These are phyloP conservation scores for Dunaliella primolecta DNA, from an alignment of 139 green algal genomes.

Conservation along the genomic window DNA sequence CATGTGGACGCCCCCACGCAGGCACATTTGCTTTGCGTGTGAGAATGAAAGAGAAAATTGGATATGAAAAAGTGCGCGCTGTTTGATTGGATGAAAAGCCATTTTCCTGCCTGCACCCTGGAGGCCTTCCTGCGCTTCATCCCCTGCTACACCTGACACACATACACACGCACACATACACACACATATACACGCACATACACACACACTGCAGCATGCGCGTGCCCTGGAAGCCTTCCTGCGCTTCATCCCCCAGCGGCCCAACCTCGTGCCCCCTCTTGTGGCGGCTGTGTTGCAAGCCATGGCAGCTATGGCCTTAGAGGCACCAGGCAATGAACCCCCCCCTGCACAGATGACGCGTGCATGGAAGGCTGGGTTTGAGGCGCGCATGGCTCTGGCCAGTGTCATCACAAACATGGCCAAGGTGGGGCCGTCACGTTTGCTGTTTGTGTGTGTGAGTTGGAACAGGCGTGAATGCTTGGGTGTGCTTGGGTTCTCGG, in stretches of 20 bases:
- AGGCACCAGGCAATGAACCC: conserved; percentile 28
- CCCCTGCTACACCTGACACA: conserved; percentile 25
- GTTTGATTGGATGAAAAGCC: too few species aligned
- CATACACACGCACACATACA: too few species aligned
- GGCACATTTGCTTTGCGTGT: too few species aligned
- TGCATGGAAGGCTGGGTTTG: conserved; percentile 40
- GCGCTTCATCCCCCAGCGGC: conserved; percentile 27
- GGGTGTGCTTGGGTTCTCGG: too few species aligned
- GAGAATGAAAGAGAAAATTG: too few species aligned
- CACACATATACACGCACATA: background rate
- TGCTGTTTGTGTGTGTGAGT: too few species aligned
- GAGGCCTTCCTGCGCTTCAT: conserved; percentile 48
- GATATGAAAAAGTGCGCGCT: too few species aligned
- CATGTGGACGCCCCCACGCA: too few species aligned
- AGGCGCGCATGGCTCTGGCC: conserved; percentile 44
- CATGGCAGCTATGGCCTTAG: conserved; percentile 33
- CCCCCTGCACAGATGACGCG: conserved; percentile 33
- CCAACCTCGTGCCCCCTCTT: conserved; percentile 37
- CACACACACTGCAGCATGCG: conserved; percentile 30
- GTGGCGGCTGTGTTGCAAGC: conserved; percentile 22
- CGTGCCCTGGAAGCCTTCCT: conserved; percentile 43
- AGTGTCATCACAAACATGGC: conserved; percentile 32
- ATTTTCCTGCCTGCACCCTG: conserved; percentile 23
- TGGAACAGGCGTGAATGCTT: too few species aligned
- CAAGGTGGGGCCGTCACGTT: conserved; percentile 26